Evolutionary conservation across 2,329 filamentous ascomycete genomes (phyloP).

Genomic region (Colletotrichum sp.): DNA sequence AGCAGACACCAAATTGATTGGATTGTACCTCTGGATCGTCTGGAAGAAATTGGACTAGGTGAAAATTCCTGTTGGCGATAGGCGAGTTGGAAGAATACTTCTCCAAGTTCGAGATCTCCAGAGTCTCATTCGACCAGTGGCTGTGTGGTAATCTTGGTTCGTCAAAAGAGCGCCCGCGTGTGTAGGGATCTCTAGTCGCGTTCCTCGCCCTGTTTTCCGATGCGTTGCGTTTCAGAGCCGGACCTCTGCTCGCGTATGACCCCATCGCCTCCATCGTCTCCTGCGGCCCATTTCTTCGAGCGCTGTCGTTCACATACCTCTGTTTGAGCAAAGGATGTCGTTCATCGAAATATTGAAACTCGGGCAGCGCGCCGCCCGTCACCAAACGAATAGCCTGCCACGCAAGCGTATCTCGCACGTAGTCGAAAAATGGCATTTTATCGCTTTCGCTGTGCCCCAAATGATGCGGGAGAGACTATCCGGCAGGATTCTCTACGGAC

Average conservation of each 20-base stretch:
- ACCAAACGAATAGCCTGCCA: conserved; percentile 4
- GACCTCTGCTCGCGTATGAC: not conserved
- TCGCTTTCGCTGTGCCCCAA: not conserved
- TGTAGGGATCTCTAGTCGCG: not conserved
- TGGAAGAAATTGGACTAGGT: conserved; percentile 17
- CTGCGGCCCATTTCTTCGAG: not conserved
- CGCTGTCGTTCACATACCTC: not conserved
- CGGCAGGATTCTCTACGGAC: not conserved
- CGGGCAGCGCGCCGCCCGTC: not conserved
- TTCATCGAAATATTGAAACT: conserved; percentile 15
- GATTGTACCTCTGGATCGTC: conserved; percentile 12
- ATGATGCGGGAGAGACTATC: not conserved
- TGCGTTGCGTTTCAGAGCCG: not conserved
- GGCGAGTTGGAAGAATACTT: not conserved
- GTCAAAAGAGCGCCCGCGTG: not conserved
- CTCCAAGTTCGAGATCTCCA: not conserved
- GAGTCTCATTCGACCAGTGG: not conserved
- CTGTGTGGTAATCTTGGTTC: not conserved
- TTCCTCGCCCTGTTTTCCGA: not conserved
- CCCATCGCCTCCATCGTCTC: not conserved
- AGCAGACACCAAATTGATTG: rapidly evolving
- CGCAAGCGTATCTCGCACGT: conserved; percentile 10
- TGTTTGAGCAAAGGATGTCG: conserved; percentile 2
- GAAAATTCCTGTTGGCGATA: not conserved
- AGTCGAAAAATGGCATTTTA: conserved; percentile 9